A percentile compares a stretch with the other conserved stretches of the same genome.
Conservation (phyloP, 2,329 filamentous ascomycete species). For the Microdochium nivale region DNA sequence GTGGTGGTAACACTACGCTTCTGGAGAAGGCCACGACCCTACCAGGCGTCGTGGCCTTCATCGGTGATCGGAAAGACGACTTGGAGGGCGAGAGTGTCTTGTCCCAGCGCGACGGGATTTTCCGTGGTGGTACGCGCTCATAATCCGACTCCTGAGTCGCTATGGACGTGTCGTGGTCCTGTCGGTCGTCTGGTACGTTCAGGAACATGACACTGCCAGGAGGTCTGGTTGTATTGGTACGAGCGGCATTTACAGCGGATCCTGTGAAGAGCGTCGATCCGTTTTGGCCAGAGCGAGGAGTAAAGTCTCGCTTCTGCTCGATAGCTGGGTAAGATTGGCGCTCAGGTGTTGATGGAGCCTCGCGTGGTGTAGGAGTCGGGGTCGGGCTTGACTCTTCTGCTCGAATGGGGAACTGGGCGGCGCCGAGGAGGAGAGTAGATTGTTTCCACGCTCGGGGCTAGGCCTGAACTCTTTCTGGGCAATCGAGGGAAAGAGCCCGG, state of each 20-base stretch:
- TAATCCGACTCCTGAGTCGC: conserved; percentile 29
- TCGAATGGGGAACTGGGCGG: conserved; percentile 4
- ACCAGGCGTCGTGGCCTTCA: conserved; percentile 49
- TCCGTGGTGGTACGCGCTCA: conserved; percentile 25
- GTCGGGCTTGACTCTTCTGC: background rate
- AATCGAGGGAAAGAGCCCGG: conserved; percentile 15
- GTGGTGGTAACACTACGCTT: conserved; percentile 36
- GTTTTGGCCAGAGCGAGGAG: conserved; percentile 28
- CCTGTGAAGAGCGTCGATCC: conserved; percentile 29
- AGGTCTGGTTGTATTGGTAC: background rate
- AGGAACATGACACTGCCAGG: background rate
- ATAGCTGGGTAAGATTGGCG: conserved; percentile 23
- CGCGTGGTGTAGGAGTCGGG: conserved; percentile 5
- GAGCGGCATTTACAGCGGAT: background rate
- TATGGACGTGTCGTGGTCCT: conserved; percentile 14
- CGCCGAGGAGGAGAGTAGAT: conserved; percentile 26
- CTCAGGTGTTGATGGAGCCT: conserved; percentile 21
- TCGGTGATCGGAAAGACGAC: conserved; percentile 46
- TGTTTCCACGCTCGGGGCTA: conserved; percentile 18
- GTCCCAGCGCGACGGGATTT: conserved; percentile 40
- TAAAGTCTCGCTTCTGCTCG: conserved; percentile 40
- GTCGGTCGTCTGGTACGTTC: background rate
- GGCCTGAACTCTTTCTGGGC: conserved; percentile 24
- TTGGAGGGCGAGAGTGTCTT: conserved; percentile 46
- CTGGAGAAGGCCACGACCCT: conserved; percentile 50